These are phyloP conservation scores for Cetradonia linearis DNA, from an alignment of 495 filamentous ascomycete species.

Conservation along the genomic window DNA sequence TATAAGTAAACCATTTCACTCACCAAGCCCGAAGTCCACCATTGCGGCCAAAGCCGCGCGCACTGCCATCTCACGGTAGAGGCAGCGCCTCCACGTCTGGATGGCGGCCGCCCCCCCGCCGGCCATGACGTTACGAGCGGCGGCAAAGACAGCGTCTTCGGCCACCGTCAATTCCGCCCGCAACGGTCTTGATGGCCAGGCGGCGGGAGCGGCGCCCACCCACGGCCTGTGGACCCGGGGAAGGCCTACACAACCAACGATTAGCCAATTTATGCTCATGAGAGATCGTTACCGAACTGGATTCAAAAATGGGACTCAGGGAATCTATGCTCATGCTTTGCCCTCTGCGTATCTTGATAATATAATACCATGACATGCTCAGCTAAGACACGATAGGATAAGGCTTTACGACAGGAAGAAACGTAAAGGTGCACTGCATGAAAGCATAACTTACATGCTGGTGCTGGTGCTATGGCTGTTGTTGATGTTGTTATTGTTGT, in stretches of 20 bases:
- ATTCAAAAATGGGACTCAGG: slow-evolving; percentile 2
- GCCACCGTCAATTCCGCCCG: slow-evolving; percentile 10
- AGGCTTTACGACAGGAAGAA: slow-evolving; percentile 14
- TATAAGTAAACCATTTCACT: slow-evolving; percentile 3
- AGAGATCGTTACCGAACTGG: slow-evolving; percentile 8
- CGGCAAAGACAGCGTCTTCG: slow-evolving; percentile 6
- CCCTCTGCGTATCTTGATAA: slow-evolving; percentile 10
- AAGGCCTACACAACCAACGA: slow-evolving; percentile 14
- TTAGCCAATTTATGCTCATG: slow-evolving; percentile 10
- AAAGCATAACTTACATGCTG: slow-evolving; percentile 14
- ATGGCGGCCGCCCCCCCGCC: background rate
- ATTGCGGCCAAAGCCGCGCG: slow-evolving; percentile 12
- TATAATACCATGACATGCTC: slow-evolving; percentile 12
- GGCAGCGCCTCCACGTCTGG: background rate
- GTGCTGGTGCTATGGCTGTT: slow-evolving; percentile 8
- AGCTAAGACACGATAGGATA: slow-evolving; percentile 14
- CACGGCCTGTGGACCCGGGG: background rate
- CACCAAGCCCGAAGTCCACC: background rate
- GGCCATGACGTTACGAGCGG: background rate
- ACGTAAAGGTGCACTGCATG: slow-evolving; percentile 13
- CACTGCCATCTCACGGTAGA: background rate
- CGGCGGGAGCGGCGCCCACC: slow-evolving; percentile 9
- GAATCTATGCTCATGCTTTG: slow-evolving; percentile 8
- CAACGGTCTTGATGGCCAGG: slow-evolving; percentile 1
- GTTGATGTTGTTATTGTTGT: background rate